A percentile compares a stretch with the other conserved stretches of the same genome.
Evolutionary conservation across 2,329 filamentous ascomycete genomes (phyloP).

Genomic region (Colletotrichum sp.): DNA sequence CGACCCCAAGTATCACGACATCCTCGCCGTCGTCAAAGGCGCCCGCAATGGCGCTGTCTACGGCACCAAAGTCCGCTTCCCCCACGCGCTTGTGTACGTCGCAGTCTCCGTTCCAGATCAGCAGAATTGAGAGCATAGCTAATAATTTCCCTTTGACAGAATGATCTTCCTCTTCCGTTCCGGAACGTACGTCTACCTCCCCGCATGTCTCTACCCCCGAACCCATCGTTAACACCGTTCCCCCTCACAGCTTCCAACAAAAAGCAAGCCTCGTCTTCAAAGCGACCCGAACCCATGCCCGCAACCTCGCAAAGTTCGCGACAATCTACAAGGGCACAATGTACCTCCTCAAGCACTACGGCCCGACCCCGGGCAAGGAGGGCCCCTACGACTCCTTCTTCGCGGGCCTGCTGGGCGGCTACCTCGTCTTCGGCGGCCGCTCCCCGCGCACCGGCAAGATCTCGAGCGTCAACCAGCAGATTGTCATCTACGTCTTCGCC

Average conservation of each 20-base stretch:
- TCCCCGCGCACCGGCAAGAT: slow-evolving; percentile 69
- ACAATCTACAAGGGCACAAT: slow-evolving; percentile 87
- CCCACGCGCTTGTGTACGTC: slow-evolving; percentile 84
- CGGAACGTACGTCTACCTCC: slow-evolving; percentile 69
- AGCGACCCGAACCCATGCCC: slow-evolving; percentile 88
- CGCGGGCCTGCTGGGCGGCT: slow-evolving; percentile 87
- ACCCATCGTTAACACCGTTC: slow-evolving; percentile 23
- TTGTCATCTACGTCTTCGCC: slow-evolving; percentile 97
- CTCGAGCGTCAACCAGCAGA: slow-evolving; percentile 90
- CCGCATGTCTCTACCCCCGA: background rate
- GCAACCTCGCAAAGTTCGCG: slow-evolving; percentile 90
- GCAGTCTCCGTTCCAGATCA: slow-evolving; percentile 20
- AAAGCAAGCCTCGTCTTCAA: slow-evolving; percentile 80
- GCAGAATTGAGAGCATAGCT: background rate
- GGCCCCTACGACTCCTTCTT: slow-evolving; percentile 84
- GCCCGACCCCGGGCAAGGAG: slow-evolving; percentile 64
- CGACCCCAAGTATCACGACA: slow-evolving; percentile 83
- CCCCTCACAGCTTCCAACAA: slow-evolving; percentile 63
- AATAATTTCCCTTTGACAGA: slow-evolving; percentile 42
- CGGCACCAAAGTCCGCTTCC: slow-evolving; percentile 96
- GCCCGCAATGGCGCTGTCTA: slow-evolving; percentile 97
- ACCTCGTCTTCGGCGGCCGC: slow-evolving; percentile 83
- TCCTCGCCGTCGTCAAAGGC: slow-evolving; percentile 86
- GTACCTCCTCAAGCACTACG: slow-evolving; percentile 72
- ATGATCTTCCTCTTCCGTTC: slow-evolving; percentile 98